phyloP scores from a whole-genome alignment of 768 basidiomycete species.

The Boletus tomentosulus region DNA sequence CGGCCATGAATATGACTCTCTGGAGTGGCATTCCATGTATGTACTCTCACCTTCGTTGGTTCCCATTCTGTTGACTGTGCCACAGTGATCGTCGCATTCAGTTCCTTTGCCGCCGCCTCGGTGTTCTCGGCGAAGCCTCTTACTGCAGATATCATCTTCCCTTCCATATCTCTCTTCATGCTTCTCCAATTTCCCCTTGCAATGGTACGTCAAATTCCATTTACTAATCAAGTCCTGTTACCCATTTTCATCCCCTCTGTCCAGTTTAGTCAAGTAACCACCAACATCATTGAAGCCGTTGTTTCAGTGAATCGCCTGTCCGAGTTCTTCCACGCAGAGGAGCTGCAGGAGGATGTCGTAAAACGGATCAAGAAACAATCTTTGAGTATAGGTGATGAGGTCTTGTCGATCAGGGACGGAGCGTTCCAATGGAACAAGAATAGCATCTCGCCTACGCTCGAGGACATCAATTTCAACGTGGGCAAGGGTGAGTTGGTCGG shows the following conservation, averaged over 20 bases:
- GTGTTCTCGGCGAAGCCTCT: slow-evolving; percentile 60
- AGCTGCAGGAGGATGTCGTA: slow-evolving; percentile 79
- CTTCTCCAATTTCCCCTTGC: slow-evolving; percentile 82
- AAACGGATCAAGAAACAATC: slow-evolving; percentile 40
- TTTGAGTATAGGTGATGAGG: slow-evolving; percentile 59
- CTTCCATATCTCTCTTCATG: slow-evolving; percentile 87
- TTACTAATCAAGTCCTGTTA: background rate
- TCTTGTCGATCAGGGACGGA: slow-evolving; percentile 66
- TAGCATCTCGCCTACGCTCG: slow-evolving; percentile 55
- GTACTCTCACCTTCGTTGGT: background rate
- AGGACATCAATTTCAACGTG: slow-evolving; percentile 70
- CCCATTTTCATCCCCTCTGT: slow-evolving; percentile 45
- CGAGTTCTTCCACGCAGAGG: slow-evolving; percentile 69
- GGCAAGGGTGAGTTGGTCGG: slow-evolving; percentile 84
- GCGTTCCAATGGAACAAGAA: slow-evolving; percentile 79
- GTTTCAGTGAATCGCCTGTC: slow-evolving; percentile 83
- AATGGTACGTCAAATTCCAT: slow-evolving; percentile 47
- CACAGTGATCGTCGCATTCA: slow-evolving; percentile 70
- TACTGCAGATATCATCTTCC: slow-evolving; percentile 91
- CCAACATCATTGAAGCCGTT: slow-evolving; percentile 79
- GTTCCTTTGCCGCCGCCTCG: slow-evolving; percentile 75
- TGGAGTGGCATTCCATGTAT: slow-evolving; percentile 66
- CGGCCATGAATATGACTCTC: slow-evolving; percentile 57
- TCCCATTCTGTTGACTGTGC: background rate
- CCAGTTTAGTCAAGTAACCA: slow-evolving; percentile 67